A percentile compares a stretch with the other conserved stretches of the same genome.
phyloP scores from a whole-genome alignment of 2,329 filamentous ascomycete species.

The Ophiostoma sp. region DNA sequence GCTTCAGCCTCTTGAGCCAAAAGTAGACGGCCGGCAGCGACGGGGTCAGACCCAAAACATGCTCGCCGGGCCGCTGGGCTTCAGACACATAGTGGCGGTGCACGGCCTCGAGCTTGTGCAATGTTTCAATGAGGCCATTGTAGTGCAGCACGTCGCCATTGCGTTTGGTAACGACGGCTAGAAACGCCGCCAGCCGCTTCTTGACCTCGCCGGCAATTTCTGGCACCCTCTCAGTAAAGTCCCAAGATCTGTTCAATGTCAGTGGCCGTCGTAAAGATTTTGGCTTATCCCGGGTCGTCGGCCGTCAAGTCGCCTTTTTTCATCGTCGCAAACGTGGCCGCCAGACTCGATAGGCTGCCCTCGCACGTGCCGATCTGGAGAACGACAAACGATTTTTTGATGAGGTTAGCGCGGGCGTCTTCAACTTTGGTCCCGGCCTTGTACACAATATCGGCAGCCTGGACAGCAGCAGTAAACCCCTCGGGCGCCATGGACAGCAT shows the following conservation, averaged over 20 bases:
- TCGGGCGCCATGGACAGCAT: neutral
- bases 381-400: neutral
- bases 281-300: neutral
- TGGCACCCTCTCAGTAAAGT: neutral
- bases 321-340: neutral
- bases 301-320: neutral
- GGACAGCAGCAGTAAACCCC: neutral
- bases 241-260: neutral
- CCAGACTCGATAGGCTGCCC: neutral
- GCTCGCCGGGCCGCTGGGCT: neutral
- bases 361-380: neutral
- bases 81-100: neutral
- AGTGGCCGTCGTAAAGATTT: neutral
- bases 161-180: neutral
- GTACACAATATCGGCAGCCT: neutral
- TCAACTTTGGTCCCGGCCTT: neutral
- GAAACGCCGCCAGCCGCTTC: neutral
- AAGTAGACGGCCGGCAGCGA: neutral
- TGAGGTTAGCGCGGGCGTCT: neutral
- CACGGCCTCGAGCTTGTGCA: neutral
- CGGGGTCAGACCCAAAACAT: neutral
- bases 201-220: neutral
- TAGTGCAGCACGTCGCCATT: neutral
- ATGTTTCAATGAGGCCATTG: neutral
- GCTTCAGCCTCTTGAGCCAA: slow-evolving; percentile 1